Percentiles rank a stretch among this genome's conserved stretches.
Conservation (phyloP, 2,329 filamentous ascomycete genomes). For the Trichophyton benhamiae region DNA sequence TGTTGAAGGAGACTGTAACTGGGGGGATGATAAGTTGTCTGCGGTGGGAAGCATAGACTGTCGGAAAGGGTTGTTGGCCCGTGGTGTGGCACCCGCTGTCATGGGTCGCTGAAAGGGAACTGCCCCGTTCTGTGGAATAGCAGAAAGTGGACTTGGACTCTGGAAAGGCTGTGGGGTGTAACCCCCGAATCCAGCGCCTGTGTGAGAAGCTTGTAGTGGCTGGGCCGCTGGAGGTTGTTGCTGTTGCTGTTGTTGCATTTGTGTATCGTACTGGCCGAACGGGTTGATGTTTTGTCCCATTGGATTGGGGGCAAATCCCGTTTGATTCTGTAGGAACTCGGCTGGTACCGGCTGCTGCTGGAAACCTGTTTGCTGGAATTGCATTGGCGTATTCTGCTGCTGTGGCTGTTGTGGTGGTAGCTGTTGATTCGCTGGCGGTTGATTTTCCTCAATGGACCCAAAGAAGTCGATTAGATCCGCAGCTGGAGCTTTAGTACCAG, state of each 20-base stretch:
- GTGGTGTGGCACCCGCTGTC: slow-evolving; percentile 30
- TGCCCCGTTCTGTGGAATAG: slow-evolving; percentile 40
- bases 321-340: slow-evolving; percentile 15
- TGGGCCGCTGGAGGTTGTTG: slow-evolving; percentile 21
- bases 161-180: slow-evolving; percentile 55
- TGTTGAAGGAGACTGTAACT: slow-evolving; percentile 28
- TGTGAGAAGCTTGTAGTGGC: slow-evolving; percentile 48
- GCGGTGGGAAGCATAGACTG: slow-evolving; percentile 65
- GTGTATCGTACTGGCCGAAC: slow-evolving; percentile 18
- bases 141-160: slow-evolving; percentile 27
- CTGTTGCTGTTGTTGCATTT: slow-evolving; percentile 12
- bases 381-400: slow-evolving; percentile 11
- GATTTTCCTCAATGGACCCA: slow-evolving; percentile 81
- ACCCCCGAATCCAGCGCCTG: slow-evolving; percentile 72
- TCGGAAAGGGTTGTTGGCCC: slow-evolving; percentile 81
- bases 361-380: slow-evolving; percentile 20
- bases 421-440: slow-evolving; percentile 45
- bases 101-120: slow-evolving; percentile 34
- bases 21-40: slow-evolving; percentile 31
- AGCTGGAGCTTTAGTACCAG: slow-evolving; percentile 27
- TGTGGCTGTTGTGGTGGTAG: slow-evolving; percentile 23
- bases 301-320: slow-evolving; percentile 16
- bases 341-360: slow-evolving; percentile 17
- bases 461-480: slow-evolving; percentile 89
- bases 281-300: slow-evolving; percentile 24